A percentile compares a stretch with the other conserved stretches of the same genome.
These are phyloP conservation scores for Rutstroemia sp. DNA, from an alignment of 2,329 filamentous ascomycete species.

Conservation along the genomic window DNA sequence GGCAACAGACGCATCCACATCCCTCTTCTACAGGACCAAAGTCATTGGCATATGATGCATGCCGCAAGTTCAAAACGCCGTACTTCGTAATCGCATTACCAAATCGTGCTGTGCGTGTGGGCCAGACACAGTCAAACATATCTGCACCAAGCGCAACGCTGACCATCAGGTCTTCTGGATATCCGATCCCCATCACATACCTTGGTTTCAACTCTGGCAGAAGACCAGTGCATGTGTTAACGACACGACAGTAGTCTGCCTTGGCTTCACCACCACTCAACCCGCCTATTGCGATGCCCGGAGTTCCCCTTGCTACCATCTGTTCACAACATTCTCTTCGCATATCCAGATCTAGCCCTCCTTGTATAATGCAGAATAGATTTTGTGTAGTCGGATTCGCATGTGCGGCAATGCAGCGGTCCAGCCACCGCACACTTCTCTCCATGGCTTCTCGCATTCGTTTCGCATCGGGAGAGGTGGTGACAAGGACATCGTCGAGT, in stretches of 20 bases:
- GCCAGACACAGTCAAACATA: conserved; percentile 99
- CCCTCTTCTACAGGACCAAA: conserved; percentile 77
- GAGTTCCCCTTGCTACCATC: conserved; percentile 87
- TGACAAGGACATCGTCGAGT: conserved; percentile 94
- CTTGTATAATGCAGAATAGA: conserved; percentile 97
- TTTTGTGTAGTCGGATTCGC: conserved; percentile 78
- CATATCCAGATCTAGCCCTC: conserved; percentile 83
- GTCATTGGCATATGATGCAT: conserved; percentile 68
- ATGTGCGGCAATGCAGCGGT: conserved; percentile 88
- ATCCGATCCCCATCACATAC: conserved; percentile 98
- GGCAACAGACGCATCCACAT: conserved; percentile 76
- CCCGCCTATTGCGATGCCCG: conserved; percentile 93
- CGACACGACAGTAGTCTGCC: conserved; percentile 82
- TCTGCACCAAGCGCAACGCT: conserved; percentile 91
- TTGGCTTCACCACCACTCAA: conserved; percentile 94
- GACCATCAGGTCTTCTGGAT: conserved; percentile 91
- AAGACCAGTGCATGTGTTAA: conserved; percentile 74
- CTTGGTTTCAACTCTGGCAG: conserved; percentile 89
- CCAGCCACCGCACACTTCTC: conserved; percentile 89
- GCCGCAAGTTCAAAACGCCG: conserved; percentile 79
- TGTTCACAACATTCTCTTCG: conserved; percentile 73
- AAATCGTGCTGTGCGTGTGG: conserved; percentile 89
- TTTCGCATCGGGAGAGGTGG: conserved; percentile 80
- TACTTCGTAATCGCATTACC: conserved; percentile 82
- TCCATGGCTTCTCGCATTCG: conserved; percentile 95